phyloP scores from a whole-genome alignment of 805 yeast species.

The Kodamaea restingae region DNA sequence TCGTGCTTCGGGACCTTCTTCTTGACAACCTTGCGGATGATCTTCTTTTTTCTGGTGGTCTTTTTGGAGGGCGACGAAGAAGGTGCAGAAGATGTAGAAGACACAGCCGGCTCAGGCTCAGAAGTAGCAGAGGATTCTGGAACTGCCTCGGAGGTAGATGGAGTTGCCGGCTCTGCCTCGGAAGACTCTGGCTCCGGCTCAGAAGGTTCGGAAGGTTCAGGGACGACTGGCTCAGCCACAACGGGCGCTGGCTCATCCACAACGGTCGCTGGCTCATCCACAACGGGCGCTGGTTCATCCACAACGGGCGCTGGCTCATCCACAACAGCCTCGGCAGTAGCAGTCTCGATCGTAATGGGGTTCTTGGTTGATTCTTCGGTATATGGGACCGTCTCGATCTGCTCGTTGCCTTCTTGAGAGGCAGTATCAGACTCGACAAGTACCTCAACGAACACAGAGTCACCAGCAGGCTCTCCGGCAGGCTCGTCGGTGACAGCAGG shows the following conservation, averaged over 20 bases:
- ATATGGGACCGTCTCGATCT: neutral
- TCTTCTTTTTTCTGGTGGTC: neutral
- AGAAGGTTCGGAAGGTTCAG: too few species aligned
- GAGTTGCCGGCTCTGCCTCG: too few species aligned
- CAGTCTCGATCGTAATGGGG: neutral
- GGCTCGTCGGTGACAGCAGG: too few species aligned
- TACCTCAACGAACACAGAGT: too few species aligned
- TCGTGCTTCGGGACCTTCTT: slow-evolving; percentile 6
- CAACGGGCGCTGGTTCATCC: neutral
- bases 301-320: neutral
- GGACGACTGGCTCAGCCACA: neutral
- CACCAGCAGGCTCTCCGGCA: too few species aligned
- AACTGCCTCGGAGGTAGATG: too few species aligned
- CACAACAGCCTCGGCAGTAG: neutral
- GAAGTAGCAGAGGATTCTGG: neutral
- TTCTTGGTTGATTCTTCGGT: neutral
- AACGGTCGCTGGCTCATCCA: too few species aligned
- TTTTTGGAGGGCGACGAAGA: neutral
- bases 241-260: neutral
- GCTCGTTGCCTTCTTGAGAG: too few species aligned
- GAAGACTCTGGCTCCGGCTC: too few species aligned
- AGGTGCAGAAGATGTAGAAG: slow-evolving; percentile 1
- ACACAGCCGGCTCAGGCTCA: slow-evolving; percentile 7
- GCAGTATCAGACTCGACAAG: too few species aligned
- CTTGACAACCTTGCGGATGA: neutral